Evolutionary conservation across 2,329 filamentous ascomycete species (phyloP).

Genomic region (Ascochyta pisi): DNA sequence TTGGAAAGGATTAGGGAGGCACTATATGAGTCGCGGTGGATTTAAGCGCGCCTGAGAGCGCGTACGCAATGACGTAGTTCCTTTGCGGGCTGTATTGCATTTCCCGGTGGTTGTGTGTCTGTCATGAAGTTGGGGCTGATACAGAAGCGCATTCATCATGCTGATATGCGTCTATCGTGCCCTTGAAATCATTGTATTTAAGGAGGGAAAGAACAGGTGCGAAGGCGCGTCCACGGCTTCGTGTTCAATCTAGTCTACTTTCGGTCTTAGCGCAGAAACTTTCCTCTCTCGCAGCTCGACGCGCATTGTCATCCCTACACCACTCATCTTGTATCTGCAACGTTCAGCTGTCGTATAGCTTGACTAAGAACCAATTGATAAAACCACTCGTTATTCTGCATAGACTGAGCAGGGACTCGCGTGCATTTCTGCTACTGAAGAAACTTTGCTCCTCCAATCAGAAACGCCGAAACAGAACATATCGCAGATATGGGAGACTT

Average conservation of each 20-base stretch:
- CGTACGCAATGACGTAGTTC: not conserved
- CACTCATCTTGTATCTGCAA: not conserved
- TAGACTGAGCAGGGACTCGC: too few relatives aligned
- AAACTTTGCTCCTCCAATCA: not conserved
- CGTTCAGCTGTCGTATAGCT: not conserved
- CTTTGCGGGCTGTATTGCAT: too few relatives aligned
- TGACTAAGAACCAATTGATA: not conserved
- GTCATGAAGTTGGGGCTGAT: too few relatives aligned
- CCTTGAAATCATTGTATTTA: too few relatives aligned
- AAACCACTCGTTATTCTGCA: too few relatives aligned
- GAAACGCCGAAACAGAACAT: not conserved
- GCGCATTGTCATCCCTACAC: not conserved
- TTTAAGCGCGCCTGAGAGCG: slow-evolving; percentile 9
- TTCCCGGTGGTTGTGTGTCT: too few relatives aligned
- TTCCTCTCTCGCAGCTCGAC: not conserved
- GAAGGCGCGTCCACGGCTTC: too few relatives aligned
- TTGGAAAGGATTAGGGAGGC: slow-evolving; percentile 22
- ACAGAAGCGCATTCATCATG: too few relatives aligned
- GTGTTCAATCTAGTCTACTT: not conserved
- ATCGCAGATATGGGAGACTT: slow-evolving; percentile 24
- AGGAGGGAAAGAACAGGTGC: too few relatives aligned
- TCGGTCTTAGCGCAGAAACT: not conserved
- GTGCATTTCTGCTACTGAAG: too few relatives aligned
- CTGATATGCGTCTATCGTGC: too few relatives aligned
- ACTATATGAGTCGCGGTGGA: slow-evolving; percentile 21